These are phyloP conservation scores for Cryptococcus sp. DNA, from an alignment of 1,284 basidiomycete genomes.

Conservation along the genomic window DNA sequence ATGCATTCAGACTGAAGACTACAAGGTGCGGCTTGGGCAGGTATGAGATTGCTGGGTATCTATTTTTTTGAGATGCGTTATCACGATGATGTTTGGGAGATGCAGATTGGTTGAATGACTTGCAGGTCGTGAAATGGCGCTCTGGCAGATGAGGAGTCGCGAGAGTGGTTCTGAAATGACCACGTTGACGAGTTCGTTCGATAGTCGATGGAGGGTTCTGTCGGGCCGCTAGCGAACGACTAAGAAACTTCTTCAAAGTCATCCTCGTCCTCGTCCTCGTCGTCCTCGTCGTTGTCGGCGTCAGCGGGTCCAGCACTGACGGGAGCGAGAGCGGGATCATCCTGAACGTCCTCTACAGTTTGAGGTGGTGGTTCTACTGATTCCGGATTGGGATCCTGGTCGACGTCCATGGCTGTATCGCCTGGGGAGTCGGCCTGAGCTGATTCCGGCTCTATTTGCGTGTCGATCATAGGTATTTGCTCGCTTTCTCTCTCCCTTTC, in stretches of 20 bases:
- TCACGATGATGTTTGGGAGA: no score
- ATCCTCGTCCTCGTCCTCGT: slow-evolving; percentile 34
- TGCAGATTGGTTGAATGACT: no score
- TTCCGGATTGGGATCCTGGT: slow-evolving; percentile 4
- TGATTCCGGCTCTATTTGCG: not conserved
- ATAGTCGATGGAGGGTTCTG: not conserved
- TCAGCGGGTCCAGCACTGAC: not conserved
- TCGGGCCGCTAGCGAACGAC: not conserved
- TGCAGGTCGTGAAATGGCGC: no score
- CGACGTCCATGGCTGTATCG: slow-evolving; percentile 11
- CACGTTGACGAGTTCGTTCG: no score
- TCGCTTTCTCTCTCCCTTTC: not conserved
- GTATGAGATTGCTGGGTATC: no score
- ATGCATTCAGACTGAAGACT: no score
- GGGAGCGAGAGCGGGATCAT: not conserved
- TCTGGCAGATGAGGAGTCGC: no score
- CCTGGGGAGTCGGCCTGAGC: not conserved
- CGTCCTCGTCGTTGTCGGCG: slow-evolving; percentile 15
- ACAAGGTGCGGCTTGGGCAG: no score
- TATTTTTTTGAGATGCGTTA: no score
- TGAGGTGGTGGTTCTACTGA: not conserved
- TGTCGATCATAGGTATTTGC: not conserved
- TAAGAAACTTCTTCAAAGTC: slow-evolving; percentile 33
- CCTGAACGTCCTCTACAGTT: not conserved
- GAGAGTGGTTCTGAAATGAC: no score